phyloP scores from a whole-genome alignment of 2,329 filamentous ascomycete genomes.

The Westerdykella aurantiaca region DNA sequence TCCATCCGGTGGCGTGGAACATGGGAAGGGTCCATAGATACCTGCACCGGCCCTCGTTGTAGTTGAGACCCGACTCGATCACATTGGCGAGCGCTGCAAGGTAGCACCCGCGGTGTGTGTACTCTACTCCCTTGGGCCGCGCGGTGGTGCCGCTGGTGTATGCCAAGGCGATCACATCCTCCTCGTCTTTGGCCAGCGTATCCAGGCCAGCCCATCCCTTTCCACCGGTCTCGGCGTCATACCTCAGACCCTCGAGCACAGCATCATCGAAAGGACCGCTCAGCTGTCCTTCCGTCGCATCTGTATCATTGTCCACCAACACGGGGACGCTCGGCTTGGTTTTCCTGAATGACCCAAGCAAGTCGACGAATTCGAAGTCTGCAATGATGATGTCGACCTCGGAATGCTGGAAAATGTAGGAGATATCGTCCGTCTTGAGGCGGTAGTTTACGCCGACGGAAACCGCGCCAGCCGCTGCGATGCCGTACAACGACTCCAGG shows the following conservation, averaged over 20 bases:
- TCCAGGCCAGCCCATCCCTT: conserved; percentile 74
- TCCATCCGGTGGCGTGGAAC: conserved; percentile 71
- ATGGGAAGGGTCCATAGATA: conserved; percentile 92
- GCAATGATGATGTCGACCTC: conserved; percentile 84
- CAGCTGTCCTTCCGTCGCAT: conserved; percentile 65
- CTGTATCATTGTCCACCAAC: conserved; percentile 79
- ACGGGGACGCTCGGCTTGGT: conserved; percentile 60
- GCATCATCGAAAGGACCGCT: conserved; percentile 78
- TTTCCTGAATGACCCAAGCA: conserved; percentile 63
- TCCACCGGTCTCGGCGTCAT: conserved; percentile 60
- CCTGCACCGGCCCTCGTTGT: conserved; percentile 60
- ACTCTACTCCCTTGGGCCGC: conserved; percentile 85
- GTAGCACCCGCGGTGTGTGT: conserved; percentile 82
- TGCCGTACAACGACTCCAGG: conserved; percentile 81
- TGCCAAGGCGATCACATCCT: conserved; percentile 76
- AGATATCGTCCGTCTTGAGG: conserved; percentile 76
- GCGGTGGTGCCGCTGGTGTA: conserved; percentile 95
- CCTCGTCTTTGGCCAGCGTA: conserved; percentile 65
- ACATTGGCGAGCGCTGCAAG: conserved; percentile 79
- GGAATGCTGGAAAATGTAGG: conserved; percentile 83
- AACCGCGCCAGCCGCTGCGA: conserved; percentile 73
- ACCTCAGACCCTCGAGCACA: conserved; percentile 69
- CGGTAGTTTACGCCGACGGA: conserved; percentile 70
- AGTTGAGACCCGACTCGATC: conserved; percentile 81
- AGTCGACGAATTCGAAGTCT: conserved; percentile 68